phyloP scores from a whole-genome alignment of 2,329 filamentous ascomycete species.

The Balansia obtecta region DNA sequence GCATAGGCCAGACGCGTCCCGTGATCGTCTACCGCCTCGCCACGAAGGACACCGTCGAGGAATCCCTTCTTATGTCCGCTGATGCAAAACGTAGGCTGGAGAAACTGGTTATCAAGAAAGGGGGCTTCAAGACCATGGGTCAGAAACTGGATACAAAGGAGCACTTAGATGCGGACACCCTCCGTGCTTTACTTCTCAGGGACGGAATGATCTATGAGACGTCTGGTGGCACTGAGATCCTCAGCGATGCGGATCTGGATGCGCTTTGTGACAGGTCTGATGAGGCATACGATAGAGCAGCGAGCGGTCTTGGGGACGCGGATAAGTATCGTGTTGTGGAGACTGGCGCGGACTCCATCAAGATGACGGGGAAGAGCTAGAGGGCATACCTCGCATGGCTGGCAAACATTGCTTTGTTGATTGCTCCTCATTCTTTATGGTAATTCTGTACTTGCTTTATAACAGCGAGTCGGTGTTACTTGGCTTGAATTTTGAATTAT shows the following conservation, averaged over 20 bases:
- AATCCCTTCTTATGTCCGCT: conserved; percentile 72
- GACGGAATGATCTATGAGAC: conserved; percentile 57
- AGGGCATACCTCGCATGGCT: neutral
- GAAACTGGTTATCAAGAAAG: conserved; percentile 92
- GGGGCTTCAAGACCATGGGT: conserved; percentile 60
- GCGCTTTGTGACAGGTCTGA: conserved; percentile 66
- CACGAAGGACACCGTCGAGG: conserved; percentile 86
- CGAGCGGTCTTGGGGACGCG: conserved; percentile 63
- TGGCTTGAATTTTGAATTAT: neutral
- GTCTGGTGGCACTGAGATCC: conserved; percentile 48
- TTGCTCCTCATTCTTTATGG: conserved; percentile 35
- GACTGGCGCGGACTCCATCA: conserved; percentile 48
- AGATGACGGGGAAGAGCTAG: conserved; percentile 18
- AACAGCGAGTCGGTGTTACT: neutral
- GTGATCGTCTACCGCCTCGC: conserved; percentile 91
- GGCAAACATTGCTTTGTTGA: conserved; percentile 7
- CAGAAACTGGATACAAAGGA: conserved; percentile 43
- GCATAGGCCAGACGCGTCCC: conserved; percentile 84
- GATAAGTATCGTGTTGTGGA: conserved; percentile 68
- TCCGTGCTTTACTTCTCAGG: conserved; percentile 51
- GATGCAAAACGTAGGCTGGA: conserved; percentile 87
- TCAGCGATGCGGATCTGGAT: conserved; percentile 65
- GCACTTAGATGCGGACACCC: conserved; percentile 47
- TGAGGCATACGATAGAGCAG: conserved; percentile 55
- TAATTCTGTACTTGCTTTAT: neutral